Percentiles rank a stretch among this genome's conserved stretches.
Conservation (phyloP, 768 basidiomycete species). For the Boletus sp. region DNA sequence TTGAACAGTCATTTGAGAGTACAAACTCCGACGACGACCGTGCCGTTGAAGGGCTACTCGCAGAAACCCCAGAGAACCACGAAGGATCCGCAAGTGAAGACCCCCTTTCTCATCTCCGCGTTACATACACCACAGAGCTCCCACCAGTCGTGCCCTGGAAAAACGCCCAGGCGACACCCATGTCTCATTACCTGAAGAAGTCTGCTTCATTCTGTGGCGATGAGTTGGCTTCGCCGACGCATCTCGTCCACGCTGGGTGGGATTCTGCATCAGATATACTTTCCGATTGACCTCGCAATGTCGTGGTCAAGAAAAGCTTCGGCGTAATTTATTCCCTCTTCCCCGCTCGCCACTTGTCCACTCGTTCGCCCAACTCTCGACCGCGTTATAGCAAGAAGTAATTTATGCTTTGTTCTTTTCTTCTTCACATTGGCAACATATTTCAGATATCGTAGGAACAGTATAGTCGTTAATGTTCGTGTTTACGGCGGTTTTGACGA, state of each 20-base stretch:
- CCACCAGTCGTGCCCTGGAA: constrained; percentile 35
- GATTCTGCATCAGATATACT: constrained; percentile 48
- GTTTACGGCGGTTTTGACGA: constrained; percentile 18
- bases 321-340: constrained; percentile 26
- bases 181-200: constrained; percentile 39
- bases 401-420: constrained; percentile 24
- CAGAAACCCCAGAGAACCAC: constrained; percentile 33
- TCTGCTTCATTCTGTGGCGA: constrained; percentile 39
- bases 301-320: constrained; percentile 5
- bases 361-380: constrained; percentile 19
- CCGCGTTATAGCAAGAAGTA: constrained; percentile 25
- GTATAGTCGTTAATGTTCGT: constrained; percentile 33
- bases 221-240: constrained; percentile 44
- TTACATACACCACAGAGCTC: constrained; percentile 35
- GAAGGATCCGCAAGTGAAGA: constrained; percentile 32
- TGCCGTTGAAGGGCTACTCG: constrained; percentile 32
- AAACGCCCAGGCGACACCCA: constrained; percentile 33
- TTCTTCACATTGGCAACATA: constrained; percentile 12
- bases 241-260: constrained; percentile 57
- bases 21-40: constrained; percentile 39
- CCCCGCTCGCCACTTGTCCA: constrained; percentile 9
- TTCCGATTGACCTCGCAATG: constrained; percentile 29
- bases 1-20: constrained; percentile 32
- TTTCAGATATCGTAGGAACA: constrained; percentile 26
- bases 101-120: constrained; percentile 36